These are phyloP conservation scores for Diutina rugosa DNA, from an alignment of 1,139 yeast genomes.

Conservation along the genomic window DNA sequence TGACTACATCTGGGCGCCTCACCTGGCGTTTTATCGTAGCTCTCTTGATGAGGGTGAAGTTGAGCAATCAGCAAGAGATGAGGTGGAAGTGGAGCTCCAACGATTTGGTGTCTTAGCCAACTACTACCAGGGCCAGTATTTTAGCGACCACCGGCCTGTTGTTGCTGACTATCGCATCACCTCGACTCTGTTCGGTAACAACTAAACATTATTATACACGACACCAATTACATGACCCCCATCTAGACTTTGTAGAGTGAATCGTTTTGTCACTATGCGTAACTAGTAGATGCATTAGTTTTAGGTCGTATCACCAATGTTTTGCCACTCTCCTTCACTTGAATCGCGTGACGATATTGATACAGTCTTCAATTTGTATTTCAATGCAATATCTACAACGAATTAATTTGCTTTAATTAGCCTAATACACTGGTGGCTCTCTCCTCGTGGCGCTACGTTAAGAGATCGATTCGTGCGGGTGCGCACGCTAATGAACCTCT, in stretches of 20 bases:
- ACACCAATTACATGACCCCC: not conserved
- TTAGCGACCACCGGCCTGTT: constrained; percentile 15
- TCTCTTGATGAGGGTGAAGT: constrained; percentile 2
- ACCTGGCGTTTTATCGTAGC: constrained; percentile 3
- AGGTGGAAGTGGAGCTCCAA: constrained; percentile 3
- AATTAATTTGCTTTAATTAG: not conserved
- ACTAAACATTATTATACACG: not conserved
- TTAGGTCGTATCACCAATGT: no score
- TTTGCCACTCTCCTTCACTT: no score
- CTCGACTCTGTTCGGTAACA: not conserved
- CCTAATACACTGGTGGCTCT: no score
- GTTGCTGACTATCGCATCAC: constrained; percentile 9
- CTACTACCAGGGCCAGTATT: constrained; percentile 7
- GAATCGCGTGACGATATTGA: no score
- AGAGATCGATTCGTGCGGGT: not conserved
- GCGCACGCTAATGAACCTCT: not conserved
- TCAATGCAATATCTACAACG: no score
- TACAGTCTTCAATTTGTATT: no score
- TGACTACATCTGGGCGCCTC: constrained; percentile 13
- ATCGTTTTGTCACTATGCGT: no score
- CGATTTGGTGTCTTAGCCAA: constrained; percentile 11
- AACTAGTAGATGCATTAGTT: no score
- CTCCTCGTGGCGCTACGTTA: not conserved
- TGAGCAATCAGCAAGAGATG: not conserved
- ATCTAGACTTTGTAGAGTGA: no score